A percentile compares a stretch with the other conserved stretches of the same genome.
These are phyloP conservation scores for Ustilago crameri DNA, from an alignment of 1,284 basidiomycete species.

Conservation along the genomic window DNA sequence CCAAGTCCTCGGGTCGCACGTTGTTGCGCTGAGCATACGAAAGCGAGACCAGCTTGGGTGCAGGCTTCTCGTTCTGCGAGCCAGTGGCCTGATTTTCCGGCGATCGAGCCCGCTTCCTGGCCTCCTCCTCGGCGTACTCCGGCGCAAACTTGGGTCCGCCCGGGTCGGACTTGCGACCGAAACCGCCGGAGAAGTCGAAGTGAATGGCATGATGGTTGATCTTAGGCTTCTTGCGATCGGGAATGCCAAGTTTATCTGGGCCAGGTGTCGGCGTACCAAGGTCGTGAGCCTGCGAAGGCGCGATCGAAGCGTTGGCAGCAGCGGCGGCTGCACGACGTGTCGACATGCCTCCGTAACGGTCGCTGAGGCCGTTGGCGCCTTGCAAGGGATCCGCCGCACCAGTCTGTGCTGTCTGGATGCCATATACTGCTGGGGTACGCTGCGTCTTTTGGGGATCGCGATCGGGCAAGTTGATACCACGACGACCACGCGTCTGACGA, in stretches of 20 bases:
- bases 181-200: conserved; percentile 63
- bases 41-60: conserved; percentile 48
- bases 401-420: conserved; percentile 58
- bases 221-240: conserved; percentile 50
- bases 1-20: conserved; percentile 62
- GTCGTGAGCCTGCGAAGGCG: conserved; percentile 47
- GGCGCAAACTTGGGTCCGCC: conserved; percentile 53
- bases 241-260: conserved; percentile 38
- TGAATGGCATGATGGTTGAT: conserved; percentile 59
- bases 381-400: conserved; percentile 30
- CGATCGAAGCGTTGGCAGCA: conserved; percentile 59
- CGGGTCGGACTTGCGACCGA: conserved; percentile 54
- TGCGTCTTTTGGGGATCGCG: conserved; percentile 91
- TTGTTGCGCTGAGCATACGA: conserved; percentile 49
- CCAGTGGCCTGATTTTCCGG: conserved; percentile 50
- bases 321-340: conserved; percentile 60
- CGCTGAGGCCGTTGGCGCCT: conserved; percentile 32
- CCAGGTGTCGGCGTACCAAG: conserved; percentile 55
- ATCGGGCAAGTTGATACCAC: conserved; percentile 90
- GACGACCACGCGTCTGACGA: conserved; percentile 84
- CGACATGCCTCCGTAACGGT: conserved; percentile 45
- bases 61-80: conserved; percentile 32
- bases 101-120: conserved; percentile 44
- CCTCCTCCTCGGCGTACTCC: conserved; percentile 46
- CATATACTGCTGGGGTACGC: conserved; percentile 71